Percentiles rank a stretch among this genome's conserved stretches.
Evolutionary conservation across 1,284 basidiomycete genomes (phyloP).

Genomic region (Coriolopsis trogii): DNA sequence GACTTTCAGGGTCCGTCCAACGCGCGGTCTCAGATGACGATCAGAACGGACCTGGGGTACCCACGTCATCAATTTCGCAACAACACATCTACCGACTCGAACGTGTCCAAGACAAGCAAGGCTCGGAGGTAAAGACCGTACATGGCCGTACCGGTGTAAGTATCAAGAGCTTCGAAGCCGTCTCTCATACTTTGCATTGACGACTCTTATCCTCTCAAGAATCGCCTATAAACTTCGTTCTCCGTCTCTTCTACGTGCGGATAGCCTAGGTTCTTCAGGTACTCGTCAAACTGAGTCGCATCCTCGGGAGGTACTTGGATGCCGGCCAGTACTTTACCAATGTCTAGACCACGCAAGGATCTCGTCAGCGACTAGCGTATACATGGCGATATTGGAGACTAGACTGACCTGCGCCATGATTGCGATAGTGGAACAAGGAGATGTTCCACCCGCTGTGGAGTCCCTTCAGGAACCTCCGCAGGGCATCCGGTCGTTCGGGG

Average conservation of each 20-base stretch:
- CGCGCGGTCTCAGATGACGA: too few species aligned
- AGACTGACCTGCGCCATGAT: slow-evolving; percentile 88
- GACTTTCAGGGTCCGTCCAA: too few species aligned
- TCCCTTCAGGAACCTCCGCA: slow-evolving; percentile 87
- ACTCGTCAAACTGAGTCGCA: slow-evolving; percentile 68
- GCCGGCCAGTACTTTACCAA: slow-evolving; percentile 91
- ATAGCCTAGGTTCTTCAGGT: slow-evolving; percentile 82
- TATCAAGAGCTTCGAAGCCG: too few species aligned
- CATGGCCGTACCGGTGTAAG: too few species aligned
- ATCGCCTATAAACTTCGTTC: slow-evolving; percentile 86
- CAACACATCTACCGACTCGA: too few species aligned
- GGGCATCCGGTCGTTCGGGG: slow-evolving; percentile 91
- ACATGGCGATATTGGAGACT: slow-evolving; percentile 2
- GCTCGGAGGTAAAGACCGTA: too few species aligned
- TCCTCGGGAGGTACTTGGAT: slow-evolving; percentile 86
- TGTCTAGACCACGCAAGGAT: too few species aligned
- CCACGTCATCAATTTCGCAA: too few species aligned
- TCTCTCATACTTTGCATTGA: neutral
- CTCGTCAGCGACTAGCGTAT: slow-evolving; percentile 16
- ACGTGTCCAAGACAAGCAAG: too few species aligned
- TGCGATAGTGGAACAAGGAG: slow-evolving; percentile 95
- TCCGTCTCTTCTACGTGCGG: slow-evolving; percentile 92
- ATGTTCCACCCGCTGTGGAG: slow-evolving; percentile 93
- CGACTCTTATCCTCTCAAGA: slow-evolving; percentile 46
- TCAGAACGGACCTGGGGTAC: too few species aligned